These are phyloP conservation scores for Linum trigynum DNA, from an alignment of 345 rosid species.

Conservation along the genomic window DNA sequence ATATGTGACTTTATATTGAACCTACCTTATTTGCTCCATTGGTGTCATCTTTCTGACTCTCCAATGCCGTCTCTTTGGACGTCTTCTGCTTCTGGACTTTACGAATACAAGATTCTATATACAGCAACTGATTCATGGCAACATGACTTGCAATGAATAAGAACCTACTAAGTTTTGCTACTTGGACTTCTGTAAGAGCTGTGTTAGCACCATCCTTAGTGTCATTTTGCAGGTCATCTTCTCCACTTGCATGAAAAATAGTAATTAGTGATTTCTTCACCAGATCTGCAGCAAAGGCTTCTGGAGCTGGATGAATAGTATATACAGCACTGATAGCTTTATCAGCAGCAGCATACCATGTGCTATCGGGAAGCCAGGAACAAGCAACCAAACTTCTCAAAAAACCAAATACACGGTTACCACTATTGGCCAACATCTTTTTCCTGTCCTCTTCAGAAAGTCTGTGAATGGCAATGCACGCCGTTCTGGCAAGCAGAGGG, in stretches of 20 bases:
- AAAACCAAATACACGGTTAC: slow-evolving; percentile 60
- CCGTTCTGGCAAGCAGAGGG: slow-evolving; percentile 86
- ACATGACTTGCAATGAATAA: slow-evolving; percentile 74
- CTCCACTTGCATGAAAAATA: slow-evolving; percentile 40
- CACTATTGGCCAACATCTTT: slow-evolving; percentile 58
- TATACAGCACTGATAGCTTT: slow-evolving; percentile 81
- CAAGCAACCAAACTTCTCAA: slow-evolving; percentile 72
- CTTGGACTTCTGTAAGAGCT: slow-evolving; percentile 50
- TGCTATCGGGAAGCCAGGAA: slow-evolving; percentile 77
- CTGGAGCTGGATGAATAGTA: slow-evolving; percentile 81
- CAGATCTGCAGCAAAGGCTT: slow-evolving; percentile 58
- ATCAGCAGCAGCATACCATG: slow-evolving; percentile 87
- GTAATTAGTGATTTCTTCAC: slow-evolving; percentile 57
- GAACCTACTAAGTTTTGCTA: slow-evolving; percentile 66
- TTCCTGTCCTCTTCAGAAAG: slow-evolving; percentile 74
- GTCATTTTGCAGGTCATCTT: slow-evolving; percentile 40
- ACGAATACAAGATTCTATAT: slow-evolving; percentile 74
- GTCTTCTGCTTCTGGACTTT: slow-evolving; percentile 81
- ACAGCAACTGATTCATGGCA: slow-evolving; percentile 93
- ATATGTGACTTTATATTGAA: background rate
- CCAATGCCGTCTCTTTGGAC: slow-evolving; percentile 38
- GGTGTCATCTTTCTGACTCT: slow-evolving; percentile 26
- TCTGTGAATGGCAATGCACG: slow-evolving; percentile 84
- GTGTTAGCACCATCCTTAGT: slow-evolving; percentile 17
- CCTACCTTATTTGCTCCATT: slow-evolving; percentile 1